Conservation (phyloP, 768 basidiomycete genomes). For the Boletus reticuloceps region DNA sequence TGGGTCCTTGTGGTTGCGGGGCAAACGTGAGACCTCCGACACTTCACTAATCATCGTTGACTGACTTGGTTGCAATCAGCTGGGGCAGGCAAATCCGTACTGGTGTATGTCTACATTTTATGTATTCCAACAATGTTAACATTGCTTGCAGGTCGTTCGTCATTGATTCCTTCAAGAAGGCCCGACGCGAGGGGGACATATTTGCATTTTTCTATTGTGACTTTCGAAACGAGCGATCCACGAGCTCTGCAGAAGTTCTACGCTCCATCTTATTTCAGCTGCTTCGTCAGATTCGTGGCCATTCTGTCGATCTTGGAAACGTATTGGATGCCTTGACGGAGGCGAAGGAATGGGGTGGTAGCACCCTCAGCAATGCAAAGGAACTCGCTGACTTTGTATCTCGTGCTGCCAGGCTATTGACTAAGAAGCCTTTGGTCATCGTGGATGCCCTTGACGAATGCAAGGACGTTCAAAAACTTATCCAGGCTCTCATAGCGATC, state of each 20-base stretch:
- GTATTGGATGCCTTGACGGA: neutral
- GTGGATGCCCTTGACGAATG: constrained; percentile 10
- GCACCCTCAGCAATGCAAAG: neutral
- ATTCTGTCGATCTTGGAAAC: neutral
- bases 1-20: constrained; percentile 4
- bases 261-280: constrained; percentile 2
- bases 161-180: neutral
- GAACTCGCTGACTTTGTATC: neutral
- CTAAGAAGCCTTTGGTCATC: neutral
- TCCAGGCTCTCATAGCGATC: neutral
- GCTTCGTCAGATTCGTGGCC: neutral
- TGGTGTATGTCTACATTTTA: constrained; percentile 1
- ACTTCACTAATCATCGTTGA: neutral
- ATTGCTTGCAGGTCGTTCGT: neutral
- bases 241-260: neutral
- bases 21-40: neutral
- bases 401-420: neutral
- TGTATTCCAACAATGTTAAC: neutral
- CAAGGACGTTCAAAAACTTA: neutral
- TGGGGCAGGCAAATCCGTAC: constrained; percentile 7
- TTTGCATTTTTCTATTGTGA: constrained; percentile 3
- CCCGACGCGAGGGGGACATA: neutral
- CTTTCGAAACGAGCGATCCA: neutral
- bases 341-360: constrained; percentile 1
- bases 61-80: neutral